Evolutionary conservation across 148 eudicot species (phyloP), one percentile per base, ranked within the genome.

Genomic region (Cornus kousa): DNA sequence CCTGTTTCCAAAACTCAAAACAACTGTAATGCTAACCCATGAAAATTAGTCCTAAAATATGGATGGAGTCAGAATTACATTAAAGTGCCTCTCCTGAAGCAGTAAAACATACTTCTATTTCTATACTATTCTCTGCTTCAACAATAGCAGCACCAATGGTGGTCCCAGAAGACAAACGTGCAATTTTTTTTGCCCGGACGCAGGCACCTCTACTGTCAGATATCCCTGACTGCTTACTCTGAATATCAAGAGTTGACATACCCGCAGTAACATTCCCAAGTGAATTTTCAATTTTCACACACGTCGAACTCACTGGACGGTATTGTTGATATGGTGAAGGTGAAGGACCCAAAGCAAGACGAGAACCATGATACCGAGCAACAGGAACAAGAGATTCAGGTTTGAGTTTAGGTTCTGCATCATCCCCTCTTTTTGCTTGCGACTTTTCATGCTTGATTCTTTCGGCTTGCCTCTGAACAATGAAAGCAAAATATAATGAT

Each of bases 111-210:
- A 93, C 99, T 8, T 94, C 94, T 14, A 33, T 73, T 80, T 92
- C 98, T 80, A 96, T 92, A 85, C 78, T 82, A 70, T 81, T 83
- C 82, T 96, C 99, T 70, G 91, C 97, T 85, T 87, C 91, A 82
- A 94, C 99, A 77, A 96, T 91, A 75, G 99, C 98, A 78, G 98
- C 97, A 74, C 97, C 98, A 69, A 94, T 80, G 24, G 91, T 85
- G 68, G 94, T 91, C 62, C 91, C 84, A 79, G 92, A 84, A 77
- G 92, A 86, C 53, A 77, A 24, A 53, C 92, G 93, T 72, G 92
- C 85, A 75, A 78, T 86, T 85, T 96, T 96, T 68, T 48, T 64
- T 72, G 90, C 84, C 81, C 88, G 90, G 39, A n/a, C 9, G 72
- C 81, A 16, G 32, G 72, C 68, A 59, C 62, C 17, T 22, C 70